These are phyloP conservation scores for Basipetospora chlamydospora DNA, from an alignment of 2,329 filamentous ascomycete species.

Conservation along the genomic window DNA sequence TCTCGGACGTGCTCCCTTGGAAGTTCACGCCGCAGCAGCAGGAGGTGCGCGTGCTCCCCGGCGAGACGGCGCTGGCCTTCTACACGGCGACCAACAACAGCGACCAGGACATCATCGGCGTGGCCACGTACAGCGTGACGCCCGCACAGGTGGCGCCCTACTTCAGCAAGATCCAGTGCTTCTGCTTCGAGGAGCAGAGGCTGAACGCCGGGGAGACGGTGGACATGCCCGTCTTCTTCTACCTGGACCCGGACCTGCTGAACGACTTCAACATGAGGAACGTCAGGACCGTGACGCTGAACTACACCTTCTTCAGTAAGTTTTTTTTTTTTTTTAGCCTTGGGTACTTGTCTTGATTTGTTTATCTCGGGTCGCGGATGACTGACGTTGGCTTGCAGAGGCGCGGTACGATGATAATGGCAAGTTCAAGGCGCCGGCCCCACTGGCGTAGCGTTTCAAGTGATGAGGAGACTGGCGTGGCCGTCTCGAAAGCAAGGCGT, in stretches of 20 bases:
- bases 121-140: conserved; percentile 94
- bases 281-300: conserved; percentile 88
- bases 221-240: conserved; percentile 99
- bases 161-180: conserved; percentile 99
- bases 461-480: too few relatives aligned
- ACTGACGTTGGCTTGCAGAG: conserved; percentile 21
- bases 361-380: background rate
- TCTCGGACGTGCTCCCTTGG: conserved; percentile 92
- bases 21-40: conserved; percentile 95
- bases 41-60: conserved; percentile 86
- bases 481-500: too few relatives aligned
- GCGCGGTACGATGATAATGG: conserved; percentile 32
- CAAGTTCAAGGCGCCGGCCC: conserved; percentile 23
- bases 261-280: conserved; percentile 86
- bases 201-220: conserved; percentile 91
- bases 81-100: conserved; percentile 93
- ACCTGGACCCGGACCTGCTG: conserved; percentile 89
- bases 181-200: conserved; percentile 96
- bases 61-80: conserved; percentile 92
- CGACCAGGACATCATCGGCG: conserved; percentile 86
- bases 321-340: conserved; percentile 14
- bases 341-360: too few relatives aligned
- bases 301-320: conserved; percentile 97
- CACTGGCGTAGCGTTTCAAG: conserved; percentile 1
- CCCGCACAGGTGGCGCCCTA: conserved; percentile 92